phyloP scores from a whole-genome alignment of 495 filamentous ascomycete species.

The Penicillium fimorum region DNA sequence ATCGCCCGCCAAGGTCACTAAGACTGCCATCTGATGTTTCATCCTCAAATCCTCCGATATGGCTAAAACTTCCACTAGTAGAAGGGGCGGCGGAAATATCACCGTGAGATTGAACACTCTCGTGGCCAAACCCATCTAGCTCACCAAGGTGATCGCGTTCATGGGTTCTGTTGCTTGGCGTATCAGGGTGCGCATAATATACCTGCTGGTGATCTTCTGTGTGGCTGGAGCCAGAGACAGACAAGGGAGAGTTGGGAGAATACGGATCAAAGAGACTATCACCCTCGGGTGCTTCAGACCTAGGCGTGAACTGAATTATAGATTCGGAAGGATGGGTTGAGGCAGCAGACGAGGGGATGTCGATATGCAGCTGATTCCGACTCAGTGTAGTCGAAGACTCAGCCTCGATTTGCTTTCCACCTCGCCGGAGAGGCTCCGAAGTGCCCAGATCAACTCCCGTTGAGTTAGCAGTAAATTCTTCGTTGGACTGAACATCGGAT shows the following conservation, averaged over 20 bases:
- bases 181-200: conserved; percentile 38
- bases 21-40: conserved; percentile 55
- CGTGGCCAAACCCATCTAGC: conserved; percentile 13
- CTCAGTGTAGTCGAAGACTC: conserved; percentile 18
- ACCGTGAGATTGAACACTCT: conserved; percentile 18
- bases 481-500: conserved; percentile 4
- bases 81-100: conserved; percentile 39
- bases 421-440: conserved; percentile 57
- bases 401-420: conserved; percentile 48
- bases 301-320: conserved; percentile 48
- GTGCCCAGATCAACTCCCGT: conserved; percentile 47
- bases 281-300: conserved; percentile 38
- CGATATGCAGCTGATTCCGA: conserved; percentile 25
- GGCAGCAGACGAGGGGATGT: conserved; percentile 35
- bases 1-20: conserved; percentile 57
- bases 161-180: conserved; percentile 31
- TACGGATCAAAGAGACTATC: conserved; percentile 26
- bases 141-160: conserved; percentile 18
- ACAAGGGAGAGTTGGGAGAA: conserved; percentile 8
- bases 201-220: conserved; percentile 30
- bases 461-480: conserved; percentile 33
- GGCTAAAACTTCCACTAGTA: conserved; percentile 37
- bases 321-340: conserved; percentile 42
- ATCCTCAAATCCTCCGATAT: conserved; percentile 32
- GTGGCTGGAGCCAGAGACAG: conserved; percentile 24